Base-by-base conservation (phyloP, 192 early-diverging fungal species). In the Diversispora epigaea region DNA sequence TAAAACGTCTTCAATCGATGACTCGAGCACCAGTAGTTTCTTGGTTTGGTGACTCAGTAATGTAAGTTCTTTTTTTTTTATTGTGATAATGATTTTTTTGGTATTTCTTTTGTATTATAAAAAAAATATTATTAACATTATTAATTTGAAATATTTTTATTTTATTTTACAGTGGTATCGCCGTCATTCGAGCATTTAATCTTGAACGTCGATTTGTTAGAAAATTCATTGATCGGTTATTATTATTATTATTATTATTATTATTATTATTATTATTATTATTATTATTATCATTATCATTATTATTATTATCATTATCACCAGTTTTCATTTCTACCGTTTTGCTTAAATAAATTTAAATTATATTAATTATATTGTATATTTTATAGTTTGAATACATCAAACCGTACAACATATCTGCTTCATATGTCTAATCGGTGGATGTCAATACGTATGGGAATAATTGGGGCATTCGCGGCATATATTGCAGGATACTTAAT, bases 41-140 rank as follows among this genome's bases (percentile, higher is more conserved):
- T 77, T 93, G 81, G 88, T 79, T 47, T 46, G n/a, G 79, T 61
- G 76, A 43, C 73, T 81, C 74, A 40, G 71, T 52, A 49, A 61
- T 46, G 80, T 83, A 49, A 80, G 82, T 56, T 60, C 68, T 77
- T 77, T 46, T 80, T 78, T 4, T 74, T 80, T 67, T 14, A 76
- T n/a, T n/a, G n/a, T n/a, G n/a, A n/a, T n/a, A n/a, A n/a, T n/a
- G n/a, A n/a, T n/a, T n/a, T n/a, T n/a, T n/a, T n/a, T n/a, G n/a
- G n/a, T 0, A 43, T 6, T 39, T 73, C 87, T 4, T 89, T 87
- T 6, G 86, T 95, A 60, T 93, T 97, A 80, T 83, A 97, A 49
- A 95, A 96, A 83, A 87, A n/a, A n/a, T n/a, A n/a, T n/a, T 94
- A 19, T 82, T 96, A n/a, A n/a, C n/a, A 17, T 93, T 95, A 75